These are phyloP conservation scores for Psilocybe cubensis DNA, from an alignment of 768 basidiomycete genomes.

Conservation along the genomic window DNA sequence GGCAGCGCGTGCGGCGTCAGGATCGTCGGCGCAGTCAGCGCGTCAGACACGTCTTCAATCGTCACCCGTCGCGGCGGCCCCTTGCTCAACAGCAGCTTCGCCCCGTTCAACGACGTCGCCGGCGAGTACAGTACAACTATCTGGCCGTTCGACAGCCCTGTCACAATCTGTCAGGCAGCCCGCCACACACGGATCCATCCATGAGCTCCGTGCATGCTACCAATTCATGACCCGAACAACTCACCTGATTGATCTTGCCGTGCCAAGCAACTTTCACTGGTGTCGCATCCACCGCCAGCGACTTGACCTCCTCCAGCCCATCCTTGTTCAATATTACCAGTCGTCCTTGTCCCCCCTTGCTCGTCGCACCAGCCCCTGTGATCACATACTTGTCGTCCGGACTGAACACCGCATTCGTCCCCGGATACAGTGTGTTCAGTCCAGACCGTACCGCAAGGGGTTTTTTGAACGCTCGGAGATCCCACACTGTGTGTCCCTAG, in stretches of 20 bases:
- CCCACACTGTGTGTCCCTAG: conserved; percentile 75
- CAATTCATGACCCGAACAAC: conserved; percentile 28
- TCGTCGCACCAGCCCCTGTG: conserved; percentile 75
- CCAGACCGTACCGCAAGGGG: conserved; percentile 72
- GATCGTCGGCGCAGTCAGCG: conserved; percentile 84
- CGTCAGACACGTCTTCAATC: conserved; percentile 88
- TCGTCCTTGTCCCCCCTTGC: conserved; percentile 70
- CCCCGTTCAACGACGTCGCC: conserved; percentile 86
- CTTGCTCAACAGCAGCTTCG: conserved; percentile 86
- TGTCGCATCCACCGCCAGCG: conserved; percentile 69
- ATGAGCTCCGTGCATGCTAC: conserved; percentile 18
- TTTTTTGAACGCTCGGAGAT: conserved; percentile 88
- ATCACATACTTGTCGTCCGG: conserved; percentile 91
- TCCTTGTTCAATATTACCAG: conserved; percentile 77
- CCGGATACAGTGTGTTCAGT: conserved; percentile 81
- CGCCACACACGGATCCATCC: conserved; percentile 17
- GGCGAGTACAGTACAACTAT: conserved; percentile 95
- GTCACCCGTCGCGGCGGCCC: conserved; percentile 83
- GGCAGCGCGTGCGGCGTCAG: conserved; percentile 91
- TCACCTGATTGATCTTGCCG: conserved; percentile 94
- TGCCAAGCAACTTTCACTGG: conserved; percentile 96
- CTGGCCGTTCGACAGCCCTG: conserved; percentile 85
- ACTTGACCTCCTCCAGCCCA: conserved; percentile 68
- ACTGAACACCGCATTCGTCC: conserved; percentile 94
- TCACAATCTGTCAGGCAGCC: conserved; percentile 65